Conservation (phyloP, 768 basidiomycete species). For the Galerina marginata region DNA sequence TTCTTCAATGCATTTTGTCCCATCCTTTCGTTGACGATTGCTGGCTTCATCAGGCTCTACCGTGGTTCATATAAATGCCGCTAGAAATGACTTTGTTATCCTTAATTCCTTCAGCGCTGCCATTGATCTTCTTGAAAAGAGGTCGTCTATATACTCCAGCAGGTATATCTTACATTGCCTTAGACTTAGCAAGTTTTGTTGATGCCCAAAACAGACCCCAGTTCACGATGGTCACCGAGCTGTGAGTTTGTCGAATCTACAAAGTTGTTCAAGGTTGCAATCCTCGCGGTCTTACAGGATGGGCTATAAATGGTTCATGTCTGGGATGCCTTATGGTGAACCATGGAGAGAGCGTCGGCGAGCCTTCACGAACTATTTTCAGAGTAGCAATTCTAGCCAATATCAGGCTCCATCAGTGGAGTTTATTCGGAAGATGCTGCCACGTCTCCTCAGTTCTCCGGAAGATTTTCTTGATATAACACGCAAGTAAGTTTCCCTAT, state of each 20-base stretch:
- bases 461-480: conserved; percentile 41
- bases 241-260: conserved; percentile 5
- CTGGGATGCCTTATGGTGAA: conserved; percentile 44
- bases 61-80: not conserved
- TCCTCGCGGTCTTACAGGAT: conserved; percentile 32
- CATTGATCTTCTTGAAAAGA: conserved; percentile 10
- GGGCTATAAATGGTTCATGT: conserved; percentile 46
- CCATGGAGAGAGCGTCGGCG: conserved; percentile 47
- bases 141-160: conserved; percentile 10
- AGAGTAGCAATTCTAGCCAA: conserved; percentile 32
- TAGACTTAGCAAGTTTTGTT: too few relatives aligned
- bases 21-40: not conserved
- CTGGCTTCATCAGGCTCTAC: not conserved
- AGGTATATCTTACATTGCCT: not conserved
- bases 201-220: not conserved
- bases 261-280: not conserved
- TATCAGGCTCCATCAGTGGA: conserved; percentile 37
- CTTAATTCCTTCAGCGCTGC: conserved; percentile 2
- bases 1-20: not conserved
- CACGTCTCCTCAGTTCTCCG: conserved; percentile 36
- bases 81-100: conserved; percentile 2
- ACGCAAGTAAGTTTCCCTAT: conserved; percentile 37
- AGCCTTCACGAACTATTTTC: conserved; percentile 47
- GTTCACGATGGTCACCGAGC: conserved; percentile 8
- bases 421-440: conserved; percentile 37